Percentiles rank a stretch among this genome's conserved stretches.
phyloP scores from a whole-genome alignment of 140 eudicot species.

The Flaveria floridana region DNA sequence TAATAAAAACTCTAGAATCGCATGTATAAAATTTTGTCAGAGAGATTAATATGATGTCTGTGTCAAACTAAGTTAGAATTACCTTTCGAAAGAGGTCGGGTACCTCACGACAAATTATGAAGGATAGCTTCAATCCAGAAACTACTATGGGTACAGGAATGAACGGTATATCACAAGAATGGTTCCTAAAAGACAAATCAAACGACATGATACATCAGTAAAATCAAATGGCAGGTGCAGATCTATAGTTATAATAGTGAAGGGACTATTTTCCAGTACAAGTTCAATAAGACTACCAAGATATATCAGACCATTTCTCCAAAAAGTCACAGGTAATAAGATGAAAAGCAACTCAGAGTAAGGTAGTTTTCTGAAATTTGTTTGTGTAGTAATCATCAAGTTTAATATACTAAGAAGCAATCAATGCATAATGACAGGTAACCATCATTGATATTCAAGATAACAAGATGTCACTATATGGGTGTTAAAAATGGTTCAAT shows the following conservation, averaged over 20 bases:
- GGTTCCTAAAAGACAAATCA: constrained; percentile 36
- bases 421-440: background rate
- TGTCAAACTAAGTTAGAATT: background rate
- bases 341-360: background rate
- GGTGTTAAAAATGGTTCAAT: background rate
- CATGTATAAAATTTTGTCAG: constrained; percentile 10
- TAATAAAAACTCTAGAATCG: background rate
- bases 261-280: background rate
- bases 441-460: background rate
- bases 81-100: constrained; percentile 84
- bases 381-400: constrained; percentile 3
- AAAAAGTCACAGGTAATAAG: background rate
- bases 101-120: constrained; percentile 66
- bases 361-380: background rate
- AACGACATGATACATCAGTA: constrained; percentile 29
- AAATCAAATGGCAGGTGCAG: constrained; percentile 15
- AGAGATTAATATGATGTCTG: background rate
- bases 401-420: background rate
- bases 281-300: constrained; percentile 19
- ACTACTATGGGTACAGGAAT: constrained; percentile 45
- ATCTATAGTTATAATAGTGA: constrained; percentile 9
- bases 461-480: background rate
- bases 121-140: constrained; percentile 61
- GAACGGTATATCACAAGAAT: constrained; percentile 39
- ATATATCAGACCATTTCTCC: background rate